phyloP scores from a whole-genome alignment of 2,329 filamentous ascomycete species.

The Rhinocladiella mackenziei region DNA sequence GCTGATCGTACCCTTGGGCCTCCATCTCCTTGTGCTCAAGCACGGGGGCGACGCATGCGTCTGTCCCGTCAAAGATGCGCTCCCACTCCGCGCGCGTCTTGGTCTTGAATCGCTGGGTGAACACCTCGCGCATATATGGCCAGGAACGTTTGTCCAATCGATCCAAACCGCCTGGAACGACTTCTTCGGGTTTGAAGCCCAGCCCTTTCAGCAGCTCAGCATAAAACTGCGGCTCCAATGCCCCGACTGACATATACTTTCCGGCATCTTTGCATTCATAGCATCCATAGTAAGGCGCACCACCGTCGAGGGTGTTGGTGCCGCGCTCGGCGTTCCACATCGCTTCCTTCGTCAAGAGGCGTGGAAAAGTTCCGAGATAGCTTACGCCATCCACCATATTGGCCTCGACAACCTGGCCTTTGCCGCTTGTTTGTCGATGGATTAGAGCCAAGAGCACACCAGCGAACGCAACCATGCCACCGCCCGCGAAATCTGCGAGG shows the following conservation, averaged over 20 bases:
- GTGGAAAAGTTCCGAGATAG: conserved; percentile 73
- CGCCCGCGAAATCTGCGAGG: conserved; percentile 85
- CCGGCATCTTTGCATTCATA: conserved; percentile 75
- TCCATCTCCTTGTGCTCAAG: conserved; percentile 71
- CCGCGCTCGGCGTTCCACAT: conserved; percentile 64
- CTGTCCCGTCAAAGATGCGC: conserved; percentile 76
- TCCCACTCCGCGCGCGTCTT: conserved; percentile 81
- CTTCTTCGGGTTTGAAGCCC: conserved; percentile 48
- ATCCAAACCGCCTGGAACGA: conserved; percentile 44
- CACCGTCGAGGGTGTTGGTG: conserved; percentile 75
- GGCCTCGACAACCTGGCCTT: conserved; percentile 84
- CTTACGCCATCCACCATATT: conserved; percentile 93
- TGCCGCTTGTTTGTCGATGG: conserved; percentile 52
- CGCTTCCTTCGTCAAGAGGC: conserved; percentile 61
- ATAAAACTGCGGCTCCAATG: conserved; percentile 86
- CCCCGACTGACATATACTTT: conserved; percentile 80
- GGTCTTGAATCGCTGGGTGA: conserved; percentile 61
- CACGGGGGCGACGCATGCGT: conserved; percentile 90
- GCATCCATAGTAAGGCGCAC: conserved; percentile 82
- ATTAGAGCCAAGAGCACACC: conserved; percentile 79
- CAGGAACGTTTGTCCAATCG: conserved; percentile 62
- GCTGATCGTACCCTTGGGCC: conserved; percentile 47
- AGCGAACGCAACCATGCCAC: conserved; percentile 74
- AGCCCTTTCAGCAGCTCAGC: conserved; percentile 63
- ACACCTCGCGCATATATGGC: conserved; percentile 60